These are phyloP conservation scores for Fusarium nematophilum DNA, from an alignment of 2,329 filamentous ascomycete genomes.

Conservation along the genomic window DNA sequence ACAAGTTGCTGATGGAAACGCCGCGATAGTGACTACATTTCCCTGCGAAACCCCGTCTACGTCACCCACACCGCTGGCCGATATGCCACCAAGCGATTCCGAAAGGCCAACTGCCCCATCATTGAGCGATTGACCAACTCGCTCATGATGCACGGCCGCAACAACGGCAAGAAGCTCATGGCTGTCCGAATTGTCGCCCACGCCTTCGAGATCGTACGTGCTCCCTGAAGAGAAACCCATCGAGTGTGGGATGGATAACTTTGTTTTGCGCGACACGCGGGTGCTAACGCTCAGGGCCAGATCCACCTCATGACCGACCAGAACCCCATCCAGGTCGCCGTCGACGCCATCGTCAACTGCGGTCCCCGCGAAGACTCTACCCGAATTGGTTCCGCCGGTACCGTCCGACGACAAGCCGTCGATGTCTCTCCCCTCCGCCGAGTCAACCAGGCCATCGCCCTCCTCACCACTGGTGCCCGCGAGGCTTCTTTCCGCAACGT, in stretches of 20 bases:
- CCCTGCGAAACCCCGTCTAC: conserved; percentile 99
- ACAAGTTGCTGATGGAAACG: conserved; percentile 49
- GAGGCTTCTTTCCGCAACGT: conserved; percentile 99
- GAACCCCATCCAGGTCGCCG: conserved; percentile 99
- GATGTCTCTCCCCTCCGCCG: conserved; percentile 99
- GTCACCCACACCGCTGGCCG: conserved; percentile 98
- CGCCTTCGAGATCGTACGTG: conserved; percentile 98
- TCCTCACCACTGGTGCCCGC: conserved; percentile 98
- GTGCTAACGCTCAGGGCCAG: conserved; percentile 61
- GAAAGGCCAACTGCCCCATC: conserved; percentile 99
- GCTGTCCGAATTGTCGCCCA: conserved; percentile 99
- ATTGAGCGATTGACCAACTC: conserved; percentile 99
- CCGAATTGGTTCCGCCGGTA: conserved; percentile 99
- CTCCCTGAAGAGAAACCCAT: conserved; percentile 10
- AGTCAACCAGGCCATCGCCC: conserved; percentile 99
- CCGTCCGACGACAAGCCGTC: conserved; percentile 99
- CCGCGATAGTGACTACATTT: conserved; percentile 91
- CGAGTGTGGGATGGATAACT: neutral
- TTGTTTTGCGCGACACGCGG: conserved; percentile 9
- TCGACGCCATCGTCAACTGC: conserved; percentile 99
- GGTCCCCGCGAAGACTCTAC: conserved; percentile 99
- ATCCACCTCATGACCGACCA: conserved; percentile 99
- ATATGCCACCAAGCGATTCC: conserved; percentile 99
- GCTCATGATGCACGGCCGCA: conserved; percentile 99
- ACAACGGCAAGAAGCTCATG: conserved; percentile 99